phyloP scores from a whole-genome alignment of 495 filamentous ascomycete species.

The Trichodelitschia bisporula region DNA sequence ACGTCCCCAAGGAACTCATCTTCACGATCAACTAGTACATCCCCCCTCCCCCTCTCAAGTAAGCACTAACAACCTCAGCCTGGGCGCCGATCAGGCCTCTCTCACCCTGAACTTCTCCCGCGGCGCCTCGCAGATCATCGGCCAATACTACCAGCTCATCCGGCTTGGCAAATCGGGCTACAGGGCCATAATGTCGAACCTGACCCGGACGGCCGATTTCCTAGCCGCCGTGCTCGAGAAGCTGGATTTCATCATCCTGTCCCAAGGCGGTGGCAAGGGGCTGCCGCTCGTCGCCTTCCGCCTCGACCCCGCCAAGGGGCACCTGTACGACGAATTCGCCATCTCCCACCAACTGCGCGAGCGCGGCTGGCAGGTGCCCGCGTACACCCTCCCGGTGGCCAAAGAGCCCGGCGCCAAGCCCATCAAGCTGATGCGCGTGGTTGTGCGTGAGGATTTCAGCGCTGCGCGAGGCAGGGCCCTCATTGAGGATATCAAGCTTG shows the following conservation, averaged over 20 bases:
- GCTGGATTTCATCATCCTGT: constrained; percentile 68
- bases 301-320: constrained; percentile 28
- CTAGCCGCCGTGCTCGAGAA: constrained; percentile 39
- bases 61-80: too few species aligned
- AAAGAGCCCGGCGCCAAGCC: constrained; percentile 50
- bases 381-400: constrained; percentile 92
- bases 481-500: constrained; percentile 46
- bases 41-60: too few species aligned
- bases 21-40: constrained; percentile 99
- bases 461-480: constrained; percentile 48
- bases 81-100: constrained; percentile 81
- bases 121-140: constrained; percentile 76
- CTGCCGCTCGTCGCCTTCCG: constrained; percentile 75
- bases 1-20: constrained; percentile 66
- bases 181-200: constrained; percentile 63
- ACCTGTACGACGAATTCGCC: constrained; percentile 48
- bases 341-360: constrained; percentile 56
- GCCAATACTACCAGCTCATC: constrained; percentile 90
- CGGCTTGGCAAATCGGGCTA: constrained; percentile 78
- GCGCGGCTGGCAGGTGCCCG: constrained; percentile 74
- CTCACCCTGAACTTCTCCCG: constrained; percentile 97
- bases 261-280: constrained; percentile 43
- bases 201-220: constrained; percentile 65
- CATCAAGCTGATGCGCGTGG: constrained; percentile 68
- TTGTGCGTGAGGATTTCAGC: constrained; percentile 74